Base-by-base conservation (phyloP, 352 stramenopile species). In the Globisporangium nagaii region DNA sequence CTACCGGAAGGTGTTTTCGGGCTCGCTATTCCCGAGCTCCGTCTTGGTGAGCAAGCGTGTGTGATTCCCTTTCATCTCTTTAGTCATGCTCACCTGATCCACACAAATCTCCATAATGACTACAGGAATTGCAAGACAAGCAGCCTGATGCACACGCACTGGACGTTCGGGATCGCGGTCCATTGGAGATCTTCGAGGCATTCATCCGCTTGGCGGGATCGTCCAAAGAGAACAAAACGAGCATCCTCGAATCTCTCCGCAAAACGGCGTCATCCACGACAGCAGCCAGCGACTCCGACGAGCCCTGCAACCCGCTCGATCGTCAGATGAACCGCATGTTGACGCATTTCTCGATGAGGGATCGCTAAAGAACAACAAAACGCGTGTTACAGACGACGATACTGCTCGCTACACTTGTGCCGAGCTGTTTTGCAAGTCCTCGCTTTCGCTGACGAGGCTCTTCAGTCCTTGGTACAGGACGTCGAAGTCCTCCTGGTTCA, bases 1-100 rank as follows among this genome's bases (percentile, higher is more conserved):
- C 3, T 80, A 74, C 35, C 42, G 43, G n/a, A 72, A 43, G 17
- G 63, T 59, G 9, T 84, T 82, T 51, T 65, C 60, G 5, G 73
- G 73, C 0, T 5, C 56, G 13, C 40, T 84, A 10, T 59, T 62
- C 12, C 69, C 73, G 11, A 46, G 70, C 47, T 76, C 71, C 8
- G 65, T 84, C 12, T 31, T 82, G 62, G 73, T 78, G 34, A 34
- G 24, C 6, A 5, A 32, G 65, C 25, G 63, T 35, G 34, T 50
- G 13, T 36, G 2, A 0, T 4, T 37, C 56, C 1, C 8, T 10
- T 41, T 0, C 17, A 13, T 27, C 6, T 55, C 11, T 24, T 5
- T 36, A 7, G 39, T 13, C 12, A 13, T 4, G 11, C 20, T 34
- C 5, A 19, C 20, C 35, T 60, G 12, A 60, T 32, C 3, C 32